A percentile compares a stretch with the other conserved stretches of the same genome.
Evolutionary conservation across 2,329 filamentous ascomycete species (phyloP).

Genomic region (Cadophora malorum): DNA sequence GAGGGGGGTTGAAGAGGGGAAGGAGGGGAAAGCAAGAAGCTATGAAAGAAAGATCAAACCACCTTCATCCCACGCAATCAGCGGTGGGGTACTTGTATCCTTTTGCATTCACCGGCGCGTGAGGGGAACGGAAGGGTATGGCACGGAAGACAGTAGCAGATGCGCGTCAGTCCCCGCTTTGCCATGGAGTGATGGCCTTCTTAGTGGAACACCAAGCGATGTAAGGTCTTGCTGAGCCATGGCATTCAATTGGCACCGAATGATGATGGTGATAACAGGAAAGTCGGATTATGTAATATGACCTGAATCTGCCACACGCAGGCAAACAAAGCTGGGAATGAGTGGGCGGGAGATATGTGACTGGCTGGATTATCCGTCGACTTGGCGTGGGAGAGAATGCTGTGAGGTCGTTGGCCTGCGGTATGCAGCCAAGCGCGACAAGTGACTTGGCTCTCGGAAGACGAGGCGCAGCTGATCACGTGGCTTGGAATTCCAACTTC

Average conservation of each 20-base stretch:
- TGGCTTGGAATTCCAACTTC: conserved; percentile 3
- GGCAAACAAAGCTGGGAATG: not conserved
- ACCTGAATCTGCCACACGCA: not conserved
- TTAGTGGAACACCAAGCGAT: conserved; percentile 18
- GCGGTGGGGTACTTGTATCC: conserved; percentile 17
- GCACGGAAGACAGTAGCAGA: not conserved
- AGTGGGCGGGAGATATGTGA: not conserved
- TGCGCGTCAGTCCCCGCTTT: conserved; percentile 19
- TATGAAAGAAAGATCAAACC: conserved; percentile 4
- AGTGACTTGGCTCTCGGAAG: conserved; percentile 13
- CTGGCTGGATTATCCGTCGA: conserved; percentile 4
- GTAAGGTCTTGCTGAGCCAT: conserved; percentile 1
- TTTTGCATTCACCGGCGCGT: not conserved
- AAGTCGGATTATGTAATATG: conserved; percentile 6
- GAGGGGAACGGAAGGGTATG: not conserved
- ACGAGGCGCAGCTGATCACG: conserved; percentile 17
- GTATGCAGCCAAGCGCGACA: conserved; percentile 6
- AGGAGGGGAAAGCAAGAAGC: conserved; percentile 10
- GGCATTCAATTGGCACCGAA: not conserved
- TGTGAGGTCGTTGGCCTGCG: conserved; percentile 2
- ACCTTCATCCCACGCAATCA: not conserved
- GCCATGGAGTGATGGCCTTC: conserved; percentile 2
- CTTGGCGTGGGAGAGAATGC: not conserved
- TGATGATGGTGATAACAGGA: conserved; percentile 8
- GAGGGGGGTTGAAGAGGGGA: not conserved